phyloP scores from a whole-genome alignment of 148 eudicot species.

The Vaccinium vitisidaea region DNA sequence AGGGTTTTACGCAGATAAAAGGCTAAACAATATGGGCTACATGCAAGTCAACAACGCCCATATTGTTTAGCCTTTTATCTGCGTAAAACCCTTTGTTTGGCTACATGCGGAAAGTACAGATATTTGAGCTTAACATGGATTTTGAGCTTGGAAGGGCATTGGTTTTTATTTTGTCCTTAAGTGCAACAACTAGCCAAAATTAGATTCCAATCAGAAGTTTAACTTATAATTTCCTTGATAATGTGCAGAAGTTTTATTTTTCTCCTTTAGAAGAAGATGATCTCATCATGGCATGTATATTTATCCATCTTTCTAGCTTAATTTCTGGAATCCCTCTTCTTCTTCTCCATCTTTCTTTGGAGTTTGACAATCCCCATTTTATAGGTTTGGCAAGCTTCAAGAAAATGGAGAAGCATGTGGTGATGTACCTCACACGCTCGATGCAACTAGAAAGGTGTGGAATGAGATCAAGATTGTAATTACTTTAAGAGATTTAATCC shows the following conservation, averaged over 20 bases:
- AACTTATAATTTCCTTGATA: neutral
- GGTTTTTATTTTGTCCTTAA: neutral
- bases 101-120: neutral
- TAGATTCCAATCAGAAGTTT: neutral
- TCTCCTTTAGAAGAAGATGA: no score
- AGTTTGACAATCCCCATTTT: constrained; percentile 12
- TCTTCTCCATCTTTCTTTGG: neutral
- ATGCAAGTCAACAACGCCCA: neutral
- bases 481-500: neutral
- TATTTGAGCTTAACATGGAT: neutral
- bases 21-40: neutral
- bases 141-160: constrained; percentile 6
- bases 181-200: neutral
- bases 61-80: neutral
- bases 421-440: constrained; percentile 27
- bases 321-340: neutral
- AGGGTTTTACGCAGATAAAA: neutral
- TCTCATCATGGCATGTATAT: neutral
- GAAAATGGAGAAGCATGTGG: constrained; percentile 33
- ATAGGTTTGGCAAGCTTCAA: constrained; percentile 31
- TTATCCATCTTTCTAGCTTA: neutral
- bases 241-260: neutral
- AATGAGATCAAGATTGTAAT: neutral
- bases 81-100: neutral
- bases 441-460: constrained; percentile 49